Evolutionary conservation across 1,284 basidiomycete genomes (phyloP), one percentile per base, ranked within the genome.

Genomic region (Schizophyllum commune): DNA sequence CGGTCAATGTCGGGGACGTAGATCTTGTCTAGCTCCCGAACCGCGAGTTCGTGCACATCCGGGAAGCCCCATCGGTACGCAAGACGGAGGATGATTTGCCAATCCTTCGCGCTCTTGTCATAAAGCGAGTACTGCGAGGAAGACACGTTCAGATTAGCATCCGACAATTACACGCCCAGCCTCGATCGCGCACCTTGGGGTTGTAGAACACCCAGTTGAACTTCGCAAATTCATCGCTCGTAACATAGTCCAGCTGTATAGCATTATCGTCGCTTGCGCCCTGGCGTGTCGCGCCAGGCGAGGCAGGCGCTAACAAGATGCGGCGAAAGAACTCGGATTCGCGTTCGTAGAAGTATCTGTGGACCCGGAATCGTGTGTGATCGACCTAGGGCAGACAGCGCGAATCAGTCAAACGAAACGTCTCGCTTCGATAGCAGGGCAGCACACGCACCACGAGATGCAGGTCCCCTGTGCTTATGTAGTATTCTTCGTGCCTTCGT

Each of bases 181-280:
- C 22, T 39, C 47, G 79, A 83, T 67, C 68, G 88, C 86, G 39
- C 39, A 47, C 39, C 39, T 55, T 55, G 53, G 79, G 79, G 56
- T 87, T 84, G 56, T 89, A 89, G 70, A 88, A 89, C 0, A 89
- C 82, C 86, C 86, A 88, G 0, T 88, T 66, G 20, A 89, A 81
- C 3, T 76, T 74, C 0, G 78, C 77, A 61, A 89, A 88, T 3
- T 86, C 82, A 0, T 73, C 69, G 0, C 76, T 69, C 0, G 69
- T 71, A 11, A 82, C 74, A 53, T 81, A 75, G 5, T 82, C 77
- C 17, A 89, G 73, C 2, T 79, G 72, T 56, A 84, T 79, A 0
- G 86, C 81, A 27, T 71, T 77, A 3, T 73, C 71, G 56, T 85
- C 83, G 0, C 76, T 73, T 0, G 73, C 75, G 27, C 76, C 83